Evolutionary conservation across 805 yeast species (phyloP).

Genomic region (Candida endomychidarum): DNA sequence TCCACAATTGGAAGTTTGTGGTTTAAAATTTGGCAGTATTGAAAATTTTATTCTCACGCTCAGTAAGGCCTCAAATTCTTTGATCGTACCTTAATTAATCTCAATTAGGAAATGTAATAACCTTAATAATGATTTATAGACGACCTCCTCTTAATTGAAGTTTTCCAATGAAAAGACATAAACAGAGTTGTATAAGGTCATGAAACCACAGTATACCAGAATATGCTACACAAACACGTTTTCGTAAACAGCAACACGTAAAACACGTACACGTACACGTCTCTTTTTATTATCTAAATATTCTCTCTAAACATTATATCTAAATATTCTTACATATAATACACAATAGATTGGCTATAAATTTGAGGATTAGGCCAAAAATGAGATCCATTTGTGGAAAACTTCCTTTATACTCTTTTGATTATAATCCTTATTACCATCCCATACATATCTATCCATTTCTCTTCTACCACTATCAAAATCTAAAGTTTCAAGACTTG

Average conservation of each 20-base stretch:
- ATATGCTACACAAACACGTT: background rate
- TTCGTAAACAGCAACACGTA: background rate
- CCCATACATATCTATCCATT: slow-evolving; percentile 79
- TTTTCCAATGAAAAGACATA: background rate
- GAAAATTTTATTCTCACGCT: slow-evolving; percentile 1
- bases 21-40: no score
- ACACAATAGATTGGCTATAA: background rate
- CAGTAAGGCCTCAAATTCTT: background rate
- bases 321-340: background rate
- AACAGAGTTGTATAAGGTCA: no score
- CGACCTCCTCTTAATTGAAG: background rate
- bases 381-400: slow-evolving; percentile 30
- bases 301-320: no score
- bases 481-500: slow-evolving; percentile 71
- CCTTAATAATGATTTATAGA: background rate
- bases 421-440: slow-evolving; percentile 57
- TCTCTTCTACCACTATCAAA: slow-evolving; percentile 84
- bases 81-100: slow-evolving; percentile 11
- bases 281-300: no score
- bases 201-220: no score
- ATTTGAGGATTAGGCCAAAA: slow-evolving; percentile 34
- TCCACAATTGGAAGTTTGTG: no score
- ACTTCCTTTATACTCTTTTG: slow-evolving; percentile 32
- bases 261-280: background rate
- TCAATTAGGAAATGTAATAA: slow-evolving; percentile 14